Base-by-base conservation (phyloP, 345 rosid species). In the Linum lewisii region DNA sequence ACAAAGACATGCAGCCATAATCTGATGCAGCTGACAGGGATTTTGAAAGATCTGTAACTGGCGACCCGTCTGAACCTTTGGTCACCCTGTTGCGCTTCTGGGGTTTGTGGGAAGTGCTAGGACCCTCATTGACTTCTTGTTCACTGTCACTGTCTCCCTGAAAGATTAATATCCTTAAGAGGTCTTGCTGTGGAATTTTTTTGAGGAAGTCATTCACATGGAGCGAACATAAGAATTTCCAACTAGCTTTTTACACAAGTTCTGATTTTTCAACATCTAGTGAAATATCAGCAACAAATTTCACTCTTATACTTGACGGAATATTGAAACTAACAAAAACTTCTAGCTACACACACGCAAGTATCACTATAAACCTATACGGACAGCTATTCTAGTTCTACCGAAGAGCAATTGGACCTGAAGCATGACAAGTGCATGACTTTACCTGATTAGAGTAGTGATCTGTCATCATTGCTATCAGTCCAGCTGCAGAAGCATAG, bases 401-500 rank as follows among this genome's bases (percentile, higher is more conserved):
- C 0, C 9, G 15, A 42, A 11, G 47, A 42, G 47, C 47, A 42
- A 11, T 16, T 42, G 18, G 18, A 42, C 18, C 47, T 42, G 7
- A 42, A 42, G 47, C 47, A 11, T 9, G 15, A 24, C 23, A 20
- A 21, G 56, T 5, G 56, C 20, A 24, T 21, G 13, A 21, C 23
- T 52, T 52, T 21, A 87, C 95, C 86, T 82, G 63, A 68, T 77
- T 75, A 67, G 78, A 71, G 68, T 87, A 87, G 72, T 87, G 88
- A 77, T 84, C 95, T 2, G 91, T 87, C 95, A 84, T 87, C 95
- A 87, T 84, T 11, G 95, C 95, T 69, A 67, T 81, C 32, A 87
- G 79, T 62, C 95, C 95, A 73, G 86, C 84, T 63, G 80, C 83
- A 49, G 95, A 87, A 66, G 91, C 88, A 72, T 83, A 82, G 64